Conservation (phyloP, 2,329 filamentous ascomycete species). For the Colletotrichum cereale region DNA sequence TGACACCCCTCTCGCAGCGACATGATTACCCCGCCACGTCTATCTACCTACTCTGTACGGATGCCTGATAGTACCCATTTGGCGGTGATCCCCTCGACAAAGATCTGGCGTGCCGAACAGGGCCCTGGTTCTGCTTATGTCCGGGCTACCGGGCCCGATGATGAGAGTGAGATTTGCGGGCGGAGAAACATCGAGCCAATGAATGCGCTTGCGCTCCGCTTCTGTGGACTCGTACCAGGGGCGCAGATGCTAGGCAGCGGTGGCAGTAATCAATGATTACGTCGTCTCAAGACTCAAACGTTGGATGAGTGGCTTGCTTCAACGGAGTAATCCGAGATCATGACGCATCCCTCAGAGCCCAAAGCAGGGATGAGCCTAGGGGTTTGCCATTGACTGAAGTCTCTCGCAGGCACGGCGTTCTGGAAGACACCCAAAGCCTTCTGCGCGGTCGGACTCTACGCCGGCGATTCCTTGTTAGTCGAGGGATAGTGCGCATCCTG, state of each 20-base stretch:
- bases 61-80: background rate
- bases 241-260: background rate
- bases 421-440: background rate
- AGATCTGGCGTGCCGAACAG: background rate
- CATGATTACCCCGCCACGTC: background rate
- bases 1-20: background rate
- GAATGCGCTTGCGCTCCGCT: background rate
- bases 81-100: background rate
- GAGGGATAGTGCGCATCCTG: background rate
- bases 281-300: background rate
- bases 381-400: background rate
- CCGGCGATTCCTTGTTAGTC: background rate
- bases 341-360: background rate
- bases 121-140: background rate
- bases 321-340: background rate
- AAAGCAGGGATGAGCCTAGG: background rate
- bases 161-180: background rate
- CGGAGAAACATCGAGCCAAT: background rate
- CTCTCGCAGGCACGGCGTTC: background rate
- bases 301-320: background rate
- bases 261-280: background rate
- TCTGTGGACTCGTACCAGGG: background rate
- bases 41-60: too few relatives aligned
- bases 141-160: background rate
- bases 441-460: background rate